Evolutionary conservation across 257 asterid species (phyloP).

Genomic region (Solanum lignicaule): DNA sequence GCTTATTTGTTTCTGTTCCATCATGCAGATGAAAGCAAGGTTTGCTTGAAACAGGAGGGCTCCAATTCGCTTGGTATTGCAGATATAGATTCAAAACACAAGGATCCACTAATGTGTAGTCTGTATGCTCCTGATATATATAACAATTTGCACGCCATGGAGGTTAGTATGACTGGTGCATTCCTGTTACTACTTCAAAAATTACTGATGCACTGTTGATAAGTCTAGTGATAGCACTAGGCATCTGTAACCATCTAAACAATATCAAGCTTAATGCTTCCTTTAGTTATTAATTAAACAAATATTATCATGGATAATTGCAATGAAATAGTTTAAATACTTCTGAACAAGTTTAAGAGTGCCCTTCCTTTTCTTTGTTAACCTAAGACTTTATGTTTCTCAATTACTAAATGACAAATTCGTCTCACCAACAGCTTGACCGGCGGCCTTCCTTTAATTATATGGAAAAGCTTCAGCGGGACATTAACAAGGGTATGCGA

Average conservation of each 20-base stretch:
- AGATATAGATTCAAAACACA: slow-evolving; percentile 65
- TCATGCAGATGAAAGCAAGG: slow-evolving; percentile 34
- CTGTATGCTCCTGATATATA: slow-evolving; percentile 83
- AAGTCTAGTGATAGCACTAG: background rate
- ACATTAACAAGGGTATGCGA: slow-evolving; percentile 72
- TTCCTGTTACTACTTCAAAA: background rate
- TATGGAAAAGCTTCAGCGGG: slow-evolving; percentile 79
- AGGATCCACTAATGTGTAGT: slow-evolving; percentile 89
- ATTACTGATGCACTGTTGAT: background rate
- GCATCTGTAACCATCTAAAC: background rate
- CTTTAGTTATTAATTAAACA: background rate
- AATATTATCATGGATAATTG: background rate
- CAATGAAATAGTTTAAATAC: background rate
- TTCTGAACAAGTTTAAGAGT: background rate
- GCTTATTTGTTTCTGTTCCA: slow-evolving; percentile 15
- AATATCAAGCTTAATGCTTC: background rate
- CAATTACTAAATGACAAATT: background rate
- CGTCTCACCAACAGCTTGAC: slow-evolving; percentile 44
- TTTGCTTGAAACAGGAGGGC: slow-evolving; percentile 22
- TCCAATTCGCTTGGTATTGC: slow-evolving; percentile 35
- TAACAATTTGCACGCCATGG: slow-evolving; percentile 43
- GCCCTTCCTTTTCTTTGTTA: background rate
- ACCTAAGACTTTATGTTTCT: background rate
- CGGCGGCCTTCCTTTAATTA: slow-evolving; percentile 58
- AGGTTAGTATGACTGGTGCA: slow-evolving; percentile 41